Base-by-base conservation (phyloP, 192 early-diverging fungal species). In the Linnemannia hyalina region DNA sequence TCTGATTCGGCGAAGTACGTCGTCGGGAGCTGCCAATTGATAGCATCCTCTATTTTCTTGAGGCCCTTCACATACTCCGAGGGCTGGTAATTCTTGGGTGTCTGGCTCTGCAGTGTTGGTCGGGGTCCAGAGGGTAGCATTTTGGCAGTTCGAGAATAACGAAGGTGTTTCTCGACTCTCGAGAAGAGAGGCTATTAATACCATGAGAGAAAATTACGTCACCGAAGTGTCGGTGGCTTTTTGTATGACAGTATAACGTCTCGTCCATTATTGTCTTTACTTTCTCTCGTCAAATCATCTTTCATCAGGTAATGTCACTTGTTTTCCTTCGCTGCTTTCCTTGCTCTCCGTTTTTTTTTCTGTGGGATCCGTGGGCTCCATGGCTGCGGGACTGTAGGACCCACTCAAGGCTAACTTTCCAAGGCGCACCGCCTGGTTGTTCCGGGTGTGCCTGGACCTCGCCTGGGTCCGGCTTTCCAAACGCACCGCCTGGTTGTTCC, bases 1-100 rank as follows among this genome's bases (percentile, higher is more conserved):
- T 73, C 71, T 47, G 71, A 0, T 73, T 73, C 71, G n/a, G 71
- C 71, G 44, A 73, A 73, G 71, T 47, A 73, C 22, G 42, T 73
- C 71, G 71, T 47, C 42, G n/a, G 71, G 46, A 73, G 71, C 47
- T 75, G 73, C 29, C 47, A 75, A 16, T 38, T 57, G 54, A 16
- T 75, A 10, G 20, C 73, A 32, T 75, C 36, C 54, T 75, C 54
- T 75, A 57, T 60, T 57, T 75, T 57, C 29, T 22, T 29, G 73
- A 75, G 73, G n/a, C n/a, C 44, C 73, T 75, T 75, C 36, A 75
- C 22, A 22, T 75, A 38, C 4, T 16, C 47, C 5, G 73, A 60
- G 36, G 54, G 52, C 41, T 57, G 54, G 54, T 57, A 75, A 23
- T 75, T 38, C 54, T 75, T 75, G 73, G 73, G 54, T 57, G 54